Base-by-base conservation (phyloP, 495 filamentous ascomycete genomes). In the Xanthoparmelia taractica region DNA sequence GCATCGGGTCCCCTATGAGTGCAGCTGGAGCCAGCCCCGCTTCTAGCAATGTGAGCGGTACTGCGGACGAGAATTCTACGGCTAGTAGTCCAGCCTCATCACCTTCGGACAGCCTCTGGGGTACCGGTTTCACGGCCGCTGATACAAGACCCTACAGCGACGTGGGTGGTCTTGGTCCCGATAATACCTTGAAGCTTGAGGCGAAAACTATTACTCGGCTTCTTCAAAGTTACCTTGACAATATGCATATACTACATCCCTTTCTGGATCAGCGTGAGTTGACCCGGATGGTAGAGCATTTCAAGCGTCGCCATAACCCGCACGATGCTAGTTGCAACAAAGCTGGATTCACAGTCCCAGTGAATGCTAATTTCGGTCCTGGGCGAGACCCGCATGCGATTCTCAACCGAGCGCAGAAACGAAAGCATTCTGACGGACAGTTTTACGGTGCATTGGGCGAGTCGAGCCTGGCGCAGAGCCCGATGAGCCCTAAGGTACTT, bases 201-300 rank as follows among this genome's bases (percentile, higher is more conserved):
- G 69, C 77, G 25, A 74, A 72, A 17, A 89, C 81, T 3, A 78
- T 96, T 11, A 77, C 77, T 63, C 79, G 76, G 47, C 87, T 91
- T 47, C 80, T 87, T 43, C 68, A 81, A 20, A 89, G 85, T 72
- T 98, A 91, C 71, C 75, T 91, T 69, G 72, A 85, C 7, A 81
- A 95, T 70, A 87, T 98, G 45, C 88, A 96, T 67, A 89, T 85
- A 60, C 83, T 98, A 71, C 94, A 97, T 72, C 94, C 94, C 17
- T 92, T 97, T 69, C 79, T 98, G 43, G 78, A 87, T 66, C 77
- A 79, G 56, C 67, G 69, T 8, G 74, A 75, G 20, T 69, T 88
- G 20, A 69, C 71, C 2, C 68, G 72, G 31, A 79, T 81, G 69
- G 72, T 85, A 15, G 74, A 80, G n/a, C 67, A 65, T 6, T 89